These are phyloP conservation scores for Hypoxylon sp. DNA, from an alignment of 2,329 filamentous ascomycete genomes.

Conservation along the genomic window DNA sequence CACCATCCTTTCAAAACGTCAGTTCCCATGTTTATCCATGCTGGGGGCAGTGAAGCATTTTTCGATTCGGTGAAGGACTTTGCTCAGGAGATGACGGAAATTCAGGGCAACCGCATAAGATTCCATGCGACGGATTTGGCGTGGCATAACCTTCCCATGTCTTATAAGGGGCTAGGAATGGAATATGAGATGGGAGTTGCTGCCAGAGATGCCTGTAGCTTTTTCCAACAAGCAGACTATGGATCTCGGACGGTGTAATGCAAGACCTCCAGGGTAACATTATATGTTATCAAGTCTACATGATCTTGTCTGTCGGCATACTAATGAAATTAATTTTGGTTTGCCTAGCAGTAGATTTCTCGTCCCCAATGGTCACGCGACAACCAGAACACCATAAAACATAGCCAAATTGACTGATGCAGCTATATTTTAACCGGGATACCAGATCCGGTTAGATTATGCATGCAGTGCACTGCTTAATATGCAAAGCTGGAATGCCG, in stretches of 20 bases:
- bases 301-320: no score
- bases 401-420: no score
- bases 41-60: constrained; percentile 34
- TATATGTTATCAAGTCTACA: no score
- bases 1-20: constrained; percentile 34
- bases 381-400: no score
- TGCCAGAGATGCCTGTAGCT: background rate
- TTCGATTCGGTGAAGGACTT: constrained; percentile 30
- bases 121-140: constrained; percentile 25
- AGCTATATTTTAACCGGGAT: no score
- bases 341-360: no score
- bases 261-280: no score
- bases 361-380: no score
- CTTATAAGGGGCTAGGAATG: background rate
- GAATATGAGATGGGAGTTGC: background rate
- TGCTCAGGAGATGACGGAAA: constrained; percentile 29
- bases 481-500: constrained; percentile 19
- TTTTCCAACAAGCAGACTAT: no score
- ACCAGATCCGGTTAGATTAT: constrained; percentile 15
- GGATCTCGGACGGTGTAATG: no score
- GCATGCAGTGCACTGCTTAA: background rate
- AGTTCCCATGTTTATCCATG: constrained; percentile 36
- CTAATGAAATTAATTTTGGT: no score
- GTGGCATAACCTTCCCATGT: constrained; percentile 22
- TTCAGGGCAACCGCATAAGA: constrained; percentile 26